Evolutionary conservation across 345 rosid species (phyloP), one percentile per base, ranked within the genome.

Genomic region (Trapa bicornis): DNA sequence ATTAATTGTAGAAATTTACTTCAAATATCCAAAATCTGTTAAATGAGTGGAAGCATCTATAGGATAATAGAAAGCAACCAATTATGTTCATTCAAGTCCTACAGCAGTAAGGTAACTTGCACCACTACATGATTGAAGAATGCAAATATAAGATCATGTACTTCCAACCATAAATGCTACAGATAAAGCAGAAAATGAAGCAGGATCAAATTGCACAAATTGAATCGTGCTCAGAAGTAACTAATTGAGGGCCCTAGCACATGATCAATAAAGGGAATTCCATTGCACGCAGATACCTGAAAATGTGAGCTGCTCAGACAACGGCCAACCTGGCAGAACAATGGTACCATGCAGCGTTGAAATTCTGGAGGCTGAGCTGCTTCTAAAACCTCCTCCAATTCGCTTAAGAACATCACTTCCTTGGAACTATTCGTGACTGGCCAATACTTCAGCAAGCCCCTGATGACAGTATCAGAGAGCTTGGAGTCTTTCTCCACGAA

Each of bases 391-490:
- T 72, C 75, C 67, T 72, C 75, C 75, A 72, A 67, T 70, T 72
- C 75, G 5, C 75, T 61, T 35, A 72, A 54, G 62, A 67, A 72
- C 75, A 72, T 72, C 62, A 72, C 75, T 67, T 72, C 71, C 70
- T 72, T 72, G 32, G 75, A 66, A 53, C 71, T 72, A 61, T 67
- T 72, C 4, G 71, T 67, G 37, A 72, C 50, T 0, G 71, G 75
- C 75, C 75, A 72, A 54, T 60, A 72, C 70, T 72, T 72, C 64
- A 72, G 67, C 38, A 72, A 67, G 53, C 75, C 75, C 66, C 75
- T 60, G 50, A 72, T 72, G 42, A 72, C 64, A 1, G 64, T 72
- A 67, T 72, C 75, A 48, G 75, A 67, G 37, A 72, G 75, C 47
- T 67, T 72, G 67, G 71, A 60, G 33, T 72, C 75, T 68, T 72